Evolutionary conservation across 2,329 filamentous ascomycete species (phyloP), one percentile per base, ranked within the genome.

Genomic region (Bipolaris gigantea): DNA sequence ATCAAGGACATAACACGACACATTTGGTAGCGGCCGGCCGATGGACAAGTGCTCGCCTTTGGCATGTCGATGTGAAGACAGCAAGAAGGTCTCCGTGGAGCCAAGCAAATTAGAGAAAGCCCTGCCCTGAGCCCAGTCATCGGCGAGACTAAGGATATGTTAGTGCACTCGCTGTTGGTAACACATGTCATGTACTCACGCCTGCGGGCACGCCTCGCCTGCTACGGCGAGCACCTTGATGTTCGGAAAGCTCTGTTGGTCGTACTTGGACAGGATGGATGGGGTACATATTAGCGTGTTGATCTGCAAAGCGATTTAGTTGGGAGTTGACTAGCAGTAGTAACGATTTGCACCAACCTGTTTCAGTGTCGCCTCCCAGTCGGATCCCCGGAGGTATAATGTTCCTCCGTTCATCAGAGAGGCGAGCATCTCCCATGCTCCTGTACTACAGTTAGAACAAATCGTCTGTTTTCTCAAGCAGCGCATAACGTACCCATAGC

Each of bases 341-440:
- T 16, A 0, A 6, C 43, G 8, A 33, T 18, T 10, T 33, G 13
- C 6, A 59, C 56, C 68, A 55, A 83, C 80, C 63, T 81, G 71
- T 39, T 65, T 61, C 4, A 85, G 69, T 7, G 78, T 77, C 4
- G 74, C 68, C 35, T 76, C 68, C 82, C 81, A 84, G 41, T 76
- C 68, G 2, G 79, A 77, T 2, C 79, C 81, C 40, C 83, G 75
- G 38, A 84, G 73, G 41, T 82, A 73, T 40, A 85, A 71, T 3
- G 81, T 84, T 5, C 83, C 83, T 18, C 83, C 83, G 43, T 85
- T 85, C 70, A 82, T 82, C 21, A 85, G 69, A 47, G 78, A 80
- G 1, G 76, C 78, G 8, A 85, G 76, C n/a, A 85, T 81, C 57
- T 85, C 83, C 83, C 83, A 85, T 11, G 83, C 82, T 19, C 81